Percentiles rank a stretch among this genome's conserved stretches.
Evolutionary conservation across 2,329 filamentous ascomycete species (phyloP).

Genomic region (Neurospora crassa): DNA sequence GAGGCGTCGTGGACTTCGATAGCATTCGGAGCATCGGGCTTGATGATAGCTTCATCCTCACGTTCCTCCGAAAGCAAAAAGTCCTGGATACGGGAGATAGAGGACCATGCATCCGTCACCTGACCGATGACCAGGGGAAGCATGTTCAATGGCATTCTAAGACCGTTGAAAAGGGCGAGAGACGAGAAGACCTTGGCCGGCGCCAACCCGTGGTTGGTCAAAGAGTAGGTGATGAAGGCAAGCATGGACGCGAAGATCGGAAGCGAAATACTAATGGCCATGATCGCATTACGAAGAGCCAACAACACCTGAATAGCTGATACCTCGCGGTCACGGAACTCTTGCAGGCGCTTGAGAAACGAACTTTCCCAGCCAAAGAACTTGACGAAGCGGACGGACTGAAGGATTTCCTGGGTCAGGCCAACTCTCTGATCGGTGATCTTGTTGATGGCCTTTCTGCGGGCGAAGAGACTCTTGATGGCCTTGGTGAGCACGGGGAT

Average conservation of each 20-base stretch:
- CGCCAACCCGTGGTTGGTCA: slow-evolving; percentile 56
- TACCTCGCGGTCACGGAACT: slow-evolving; percentile 70
- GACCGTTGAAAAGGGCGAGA: slow-evolving; percentile 82
- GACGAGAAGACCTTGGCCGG: slow-evolving; percentile 86
- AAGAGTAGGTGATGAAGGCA: slow-evolving; percentile 74
- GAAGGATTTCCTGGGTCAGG: slow-evolving; percentile 84
- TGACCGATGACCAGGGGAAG: slow-evolving; percentile 83
- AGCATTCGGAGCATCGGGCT: slow-evolving; percentile 53
- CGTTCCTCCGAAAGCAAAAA: slow-evolving; percentile 82
- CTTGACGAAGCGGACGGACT: slow-evolving; percentile 90
- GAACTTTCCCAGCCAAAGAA: slow-evolving; percentile 92
- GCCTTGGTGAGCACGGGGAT: slow-evolving; percentile 69
- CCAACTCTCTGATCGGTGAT: slow-evolving; percentile 88
- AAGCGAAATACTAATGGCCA: slow-evolving; percentile 73
- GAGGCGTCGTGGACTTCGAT: slow-evolving; percentile 62
- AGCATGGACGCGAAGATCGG: slow-evolving; percentile 95
- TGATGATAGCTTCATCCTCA: slow-evolving; percentile 53
- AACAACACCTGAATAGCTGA: slow-evolving; percentile 74
- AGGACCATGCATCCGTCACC: slow-evolving; percentile 81
- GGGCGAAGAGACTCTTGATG: slow-evolving; percentile 65
- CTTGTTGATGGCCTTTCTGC: slow-evolving; percentile 77
- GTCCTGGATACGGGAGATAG: slow-evolving; percentile 75
- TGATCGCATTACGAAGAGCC: slow-evolving; percentile 75
- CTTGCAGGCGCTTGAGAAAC: slow-evolving; percentile 67
- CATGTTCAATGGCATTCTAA: slow-evolving; percentile 83